Evolutionary conservation across 768 basidiomycete genomes (phyloP).

Genomic region (Russula abietina): DNA sequence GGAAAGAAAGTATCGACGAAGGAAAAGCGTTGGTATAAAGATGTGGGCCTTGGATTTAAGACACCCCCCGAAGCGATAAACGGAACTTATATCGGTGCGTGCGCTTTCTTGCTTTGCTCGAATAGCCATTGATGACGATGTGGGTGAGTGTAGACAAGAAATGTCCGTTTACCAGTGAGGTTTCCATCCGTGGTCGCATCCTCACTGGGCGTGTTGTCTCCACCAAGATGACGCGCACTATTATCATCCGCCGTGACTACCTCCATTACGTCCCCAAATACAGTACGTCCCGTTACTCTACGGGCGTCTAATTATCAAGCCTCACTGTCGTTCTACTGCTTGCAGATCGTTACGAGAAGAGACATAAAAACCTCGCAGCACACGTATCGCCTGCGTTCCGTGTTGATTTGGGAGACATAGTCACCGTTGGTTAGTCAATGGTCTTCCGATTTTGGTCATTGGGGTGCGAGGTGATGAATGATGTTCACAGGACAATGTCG

Average conservation of each 20-base stretch:
- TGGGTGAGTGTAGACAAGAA: slow-evolving; percentile 75
- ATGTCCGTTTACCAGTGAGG: slow-evolving; percentile 95
- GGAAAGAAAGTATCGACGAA: slow-evolving; percentile 90
- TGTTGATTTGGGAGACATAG: slow-evolving; percentile 87
- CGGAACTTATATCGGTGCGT: slow-evolving; percentile 92
- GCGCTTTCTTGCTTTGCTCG: not conserved
- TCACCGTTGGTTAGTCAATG: slow-evolving; percentile 79
- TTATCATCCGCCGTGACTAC: slow-evolving; percentile 93
- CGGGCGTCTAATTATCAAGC: not conserved
- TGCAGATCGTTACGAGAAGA: slow-evolving; percentile 93
- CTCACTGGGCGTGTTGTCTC: slow-evolving; percentile 96
- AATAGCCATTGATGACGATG: not conserved
- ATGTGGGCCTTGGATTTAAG: slow-evolving; percentile 95
- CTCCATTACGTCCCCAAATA: slow-evolving; percentile 98
- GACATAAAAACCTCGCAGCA: slow-evolving; percentile 97
- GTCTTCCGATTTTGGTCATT: not conserved
- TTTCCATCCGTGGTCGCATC: slow-evolving; percentile 99
- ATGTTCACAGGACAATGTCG: slow-evolving; percentile 81
- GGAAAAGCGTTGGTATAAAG: slow-evolving; percentile 99
- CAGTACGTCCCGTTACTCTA: slow-evolving; percentile 48
- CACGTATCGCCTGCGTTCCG: slow-evolving; percentile 99
- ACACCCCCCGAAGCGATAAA: slow-evolving; percentile 93
- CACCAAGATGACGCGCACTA: slow-evolving; percentile 98
- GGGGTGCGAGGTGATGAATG: slow-evolving; percentile 6
- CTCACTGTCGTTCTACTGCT: slow-evolving; percentile 3